These are phyloP conservation scores for Aristolochia fimbriata DNA, from an alignment of 164 flowering plant genomes.

Conservation along the genomic window DNA sequence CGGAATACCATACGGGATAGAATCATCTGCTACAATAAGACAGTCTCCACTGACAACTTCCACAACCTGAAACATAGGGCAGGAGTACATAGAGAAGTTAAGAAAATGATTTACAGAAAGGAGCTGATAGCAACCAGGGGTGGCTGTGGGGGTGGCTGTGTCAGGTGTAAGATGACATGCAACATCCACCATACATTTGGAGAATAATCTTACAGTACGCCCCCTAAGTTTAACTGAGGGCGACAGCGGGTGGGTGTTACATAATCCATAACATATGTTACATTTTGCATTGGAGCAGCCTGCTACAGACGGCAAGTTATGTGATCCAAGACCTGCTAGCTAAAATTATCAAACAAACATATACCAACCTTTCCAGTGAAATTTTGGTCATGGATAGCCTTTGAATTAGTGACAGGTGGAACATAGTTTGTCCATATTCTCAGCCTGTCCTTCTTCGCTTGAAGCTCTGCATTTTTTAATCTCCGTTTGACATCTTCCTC, in stretches of 20 bases:
- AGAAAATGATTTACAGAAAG: too few species aligned
- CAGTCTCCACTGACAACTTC: constrained; percentile 99
- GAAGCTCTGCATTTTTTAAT: constrained; percentile 78
- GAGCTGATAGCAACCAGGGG: too few species aligned
- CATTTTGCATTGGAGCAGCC: too few species aligned
- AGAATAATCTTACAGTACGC: too few species aligned
- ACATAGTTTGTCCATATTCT: constrained; percentile 85
- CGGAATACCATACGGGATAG: constrained; percentile 81
- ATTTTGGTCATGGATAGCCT: constrained; percentile 90
- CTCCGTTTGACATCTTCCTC: constrained; percentile 74
- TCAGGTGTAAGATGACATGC: too few species aligned
- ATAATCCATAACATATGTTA: too few species aligned
- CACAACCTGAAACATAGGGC: constrained; percentile 47
- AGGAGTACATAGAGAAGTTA: too few species aligned
- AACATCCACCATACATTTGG: too few species aligned
- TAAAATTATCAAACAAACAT: neutral
- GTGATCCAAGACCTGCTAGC: neutral
- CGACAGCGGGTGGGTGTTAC: too few species aligned
- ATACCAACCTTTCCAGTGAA: constrained; percentile 75
- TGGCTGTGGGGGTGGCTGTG: too few species aligned
- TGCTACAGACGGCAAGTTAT: too few species aligned
- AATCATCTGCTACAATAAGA: constrained; percentile 86
- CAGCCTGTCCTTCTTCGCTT: constrained; percentile 67
- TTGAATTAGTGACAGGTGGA: constrained; percentile 82
- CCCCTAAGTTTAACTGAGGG: too few species aligned